Percentiles rank a stretch among this genome's conserved stretches.
Evolutionary conservation across 1,139 yeast genomes (phyloP).

Genomic region (Geotrichum fermentans): DNA sequence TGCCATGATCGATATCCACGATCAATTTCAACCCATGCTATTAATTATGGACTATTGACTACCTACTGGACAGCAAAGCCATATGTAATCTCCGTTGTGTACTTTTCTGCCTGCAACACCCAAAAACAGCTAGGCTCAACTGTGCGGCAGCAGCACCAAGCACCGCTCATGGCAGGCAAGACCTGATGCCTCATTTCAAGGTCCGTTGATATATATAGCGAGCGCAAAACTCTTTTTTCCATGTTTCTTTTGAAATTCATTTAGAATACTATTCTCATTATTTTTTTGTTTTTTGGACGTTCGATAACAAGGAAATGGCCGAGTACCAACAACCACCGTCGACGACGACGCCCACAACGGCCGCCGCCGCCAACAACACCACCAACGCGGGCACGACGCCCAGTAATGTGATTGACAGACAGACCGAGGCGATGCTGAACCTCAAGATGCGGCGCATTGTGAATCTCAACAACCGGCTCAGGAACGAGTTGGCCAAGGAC

Average conservation of each 20-base stretch:
- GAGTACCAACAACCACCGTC: not conserved
- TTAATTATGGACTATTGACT: too few species aligned
- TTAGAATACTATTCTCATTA: too few species aligned
- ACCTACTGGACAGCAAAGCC: too few species aligned
- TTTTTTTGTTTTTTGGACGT: not conserved
- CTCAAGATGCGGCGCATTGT: constrained; percentile 60
- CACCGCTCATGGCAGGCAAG: constrained; percentile 2
- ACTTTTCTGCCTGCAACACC: too few species aligned
- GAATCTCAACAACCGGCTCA: constrained; percentile 54
- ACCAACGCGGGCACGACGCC: too few species aligned
- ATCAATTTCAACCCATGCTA: too few species aligned
- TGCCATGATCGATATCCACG: too few species aligned
- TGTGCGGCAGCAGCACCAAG: not conserved
- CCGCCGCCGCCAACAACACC: not conserved
- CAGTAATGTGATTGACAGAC: constrained; percentile 20
- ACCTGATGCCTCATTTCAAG: not conserved
- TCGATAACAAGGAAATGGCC: not conserved
- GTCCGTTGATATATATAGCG: not conserved
- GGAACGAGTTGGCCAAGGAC: constrained; percentile 51
- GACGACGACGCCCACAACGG: not conserved
- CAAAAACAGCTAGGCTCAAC: not conserved
- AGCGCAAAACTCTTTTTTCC: not conserved
- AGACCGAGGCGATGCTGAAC: constrained; percentile 27
- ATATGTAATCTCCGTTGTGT: too few species aligned
- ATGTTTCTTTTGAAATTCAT: too few species aligned